phyloP scores from a whole-genome alignment of 1,284 basidiomycete species.

The Agaricales sp. region DNA sequence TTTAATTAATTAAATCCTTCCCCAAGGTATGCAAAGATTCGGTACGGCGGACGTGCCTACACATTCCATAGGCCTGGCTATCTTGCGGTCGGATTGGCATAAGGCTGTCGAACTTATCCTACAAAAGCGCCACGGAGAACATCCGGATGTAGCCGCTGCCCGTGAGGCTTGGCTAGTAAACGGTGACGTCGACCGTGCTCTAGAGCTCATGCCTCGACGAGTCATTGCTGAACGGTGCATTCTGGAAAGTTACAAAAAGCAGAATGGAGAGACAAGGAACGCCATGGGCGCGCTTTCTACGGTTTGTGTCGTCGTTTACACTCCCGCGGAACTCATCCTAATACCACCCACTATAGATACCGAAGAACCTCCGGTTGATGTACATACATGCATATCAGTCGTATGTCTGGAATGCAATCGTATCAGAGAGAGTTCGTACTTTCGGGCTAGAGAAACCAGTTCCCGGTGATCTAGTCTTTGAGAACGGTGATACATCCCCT shows the following conservation, averaged over 20 bases:
- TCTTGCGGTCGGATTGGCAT: constrained; percentile 86
- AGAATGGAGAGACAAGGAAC: constrained; percentile 68
- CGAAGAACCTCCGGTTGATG: constrained; percentile 91
- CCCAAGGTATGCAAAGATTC: constrained; percentile 92
- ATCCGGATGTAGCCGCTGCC: constrained; percentile 75
- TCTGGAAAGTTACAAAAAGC: constrained; percentile 82
- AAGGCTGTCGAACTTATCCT: constrained; percentile 79
- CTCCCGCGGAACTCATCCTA: no score
- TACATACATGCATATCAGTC: constrained; percentile 99
- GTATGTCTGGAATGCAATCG: constrained; percentile 96
- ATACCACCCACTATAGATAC: constrained; percentile 50
- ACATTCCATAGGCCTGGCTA: constrained; percentile 84
- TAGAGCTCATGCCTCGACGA: constrained; percentile 77
- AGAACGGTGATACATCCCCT: constrained; percentile 21
- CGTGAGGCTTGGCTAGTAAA: constrained; percentile 80
- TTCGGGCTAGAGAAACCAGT: constrained; percentile 72
- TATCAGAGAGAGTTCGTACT: constrained; percentile 80
- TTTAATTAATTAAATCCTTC: neutral
- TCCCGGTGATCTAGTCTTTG: constrained; percentile 82
- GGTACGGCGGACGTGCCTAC: constrained; percentile 95
- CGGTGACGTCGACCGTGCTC: constrained; percentile 64
- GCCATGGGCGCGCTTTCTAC: constrained; percentile 80
- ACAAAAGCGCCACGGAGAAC: constrained; percentile 77
- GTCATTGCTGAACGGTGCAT: constrained; percentile 90
- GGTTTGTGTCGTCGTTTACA: constrained; percentile 33